Percentiles rank a stretch among this genome's conserved stretches.
These are phyloP conservation scores for Phialemoniopsis sp. DNA, from an alignment of 2,329 filamentous ascomycete species.

Conservation along the genomic window DNA sequence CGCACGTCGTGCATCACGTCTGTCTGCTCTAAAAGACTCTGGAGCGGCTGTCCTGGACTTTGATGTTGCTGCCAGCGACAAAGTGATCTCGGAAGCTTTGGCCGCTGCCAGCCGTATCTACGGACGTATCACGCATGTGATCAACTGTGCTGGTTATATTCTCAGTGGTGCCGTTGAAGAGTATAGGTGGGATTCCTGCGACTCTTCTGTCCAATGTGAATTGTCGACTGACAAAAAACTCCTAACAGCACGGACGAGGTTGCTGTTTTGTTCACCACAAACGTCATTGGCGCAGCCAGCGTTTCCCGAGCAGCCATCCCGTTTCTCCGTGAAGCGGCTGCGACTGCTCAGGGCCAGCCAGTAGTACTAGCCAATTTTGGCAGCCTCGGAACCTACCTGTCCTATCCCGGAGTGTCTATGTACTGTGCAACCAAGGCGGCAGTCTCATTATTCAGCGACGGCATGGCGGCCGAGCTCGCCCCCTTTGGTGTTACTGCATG, in stretches of 20 bases:
- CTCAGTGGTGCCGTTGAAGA: conserved; percentile 21
- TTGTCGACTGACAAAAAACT: neutral
- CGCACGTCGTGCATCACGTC: conserved; percentile 8
- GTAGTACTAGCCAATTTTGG: conserved; percentile 38
- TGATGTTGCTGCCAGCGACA: conserved; percentile 17
- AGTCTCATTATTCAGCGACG: conserved; percentile 24
- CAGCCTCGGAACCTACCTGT: conserved; percentile 37
- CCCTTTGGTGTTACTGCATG: neutral
- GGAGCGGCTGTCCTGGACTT: conserved; percentile 18
- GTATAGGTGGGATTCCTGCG: conserved; percentile 11
- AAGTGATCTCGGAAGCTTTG: conserved; percentile 7
- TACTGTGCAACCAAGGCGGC: conserved; percentile 30
- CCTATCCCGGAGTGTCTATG: conserved; percentile 1
- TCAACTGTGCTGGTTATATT: conserved; percentile 19
- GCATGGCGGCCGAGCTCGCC: neutral
- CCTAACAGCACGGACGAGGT: conserved; percentile 23
- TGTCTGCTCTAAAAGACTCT: conserved; percentile 8
- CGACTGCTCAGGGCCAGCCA: conserved; percentile 11
- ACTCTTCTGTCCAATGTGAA: neutral
- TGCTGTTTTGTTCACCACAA: conserved; percentile 40
- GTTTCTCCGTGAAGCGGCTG: conserved; percentile 31
- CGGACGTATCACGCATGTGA: conserved; percentile 16
- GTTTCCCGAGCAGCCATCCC: conserved; percentile 43
- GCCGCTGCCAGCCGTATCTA: conserved; percentile 9
- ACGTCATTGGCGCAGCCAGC: conserved; percentile 48